Evolutionary conservation across 192 early-diverging fungal species (phyloP), one percentile per base, ranked within the genome.

Genomic region (Anaeromyces robustus): DNA sequence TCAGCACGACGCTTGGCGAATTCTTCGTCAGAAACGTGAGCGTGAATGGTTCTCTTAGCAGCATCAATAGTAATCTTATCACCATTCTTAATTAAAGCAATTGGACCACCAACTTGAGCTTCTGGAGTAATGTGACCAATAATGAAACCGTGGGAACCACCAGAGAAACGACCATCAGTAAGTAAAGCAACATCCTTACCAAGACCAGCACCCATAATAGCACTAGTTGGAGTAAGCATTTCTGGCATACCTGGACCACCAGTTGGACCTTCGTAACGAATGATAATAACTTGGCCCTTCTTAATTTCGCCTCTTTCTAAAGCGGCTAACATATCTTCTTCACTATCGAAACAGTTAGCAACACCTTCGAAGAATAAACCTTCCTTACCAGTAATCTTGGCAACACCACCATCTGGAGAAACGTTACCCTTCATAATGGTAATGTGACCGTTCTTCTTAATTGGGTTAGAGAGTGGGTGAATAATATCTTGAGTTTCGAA

Each of bases 351-450:
- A 30, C 96, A 95, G 80, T 92, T 92, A 78, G 98, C 98, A 12
- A 90, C 88, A 29, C 98, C 98, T 52, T 86, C 84, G 83, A 99
- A 99, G 77, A 83, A 77, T 17, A 98, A 89, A 29, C 98, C 98
- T 89, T 99, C 96, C 87, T 99, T 99, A 79, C 98, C 98, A 17
- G 98, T 99, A 87, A 99, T 99, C 89, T 99, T 99, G 78, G 98
- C 98, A 43, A 99, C 98, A 13, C 93, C 93, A 16, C 96, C 97
- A 81, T 95, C 92, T 43, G 98, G 97, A 32, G 98, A 96, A 28
- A 99, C 89, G 84, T 96, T 96, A 81, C 98, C 98, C 78, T 89
- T 87, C 83, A 99, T 86, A 78, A 96, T 98, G 86, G 96, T 95
- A 83, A 99, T 90, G 83, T 99, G 98, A 29, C 98, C 98, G 39